Percentiles rank a stretch among this genome's conserved stretches.
Conservation (phyloP, 2,329 filamentous ascomycete species). For the Ophiostoma sp. region DNA sequence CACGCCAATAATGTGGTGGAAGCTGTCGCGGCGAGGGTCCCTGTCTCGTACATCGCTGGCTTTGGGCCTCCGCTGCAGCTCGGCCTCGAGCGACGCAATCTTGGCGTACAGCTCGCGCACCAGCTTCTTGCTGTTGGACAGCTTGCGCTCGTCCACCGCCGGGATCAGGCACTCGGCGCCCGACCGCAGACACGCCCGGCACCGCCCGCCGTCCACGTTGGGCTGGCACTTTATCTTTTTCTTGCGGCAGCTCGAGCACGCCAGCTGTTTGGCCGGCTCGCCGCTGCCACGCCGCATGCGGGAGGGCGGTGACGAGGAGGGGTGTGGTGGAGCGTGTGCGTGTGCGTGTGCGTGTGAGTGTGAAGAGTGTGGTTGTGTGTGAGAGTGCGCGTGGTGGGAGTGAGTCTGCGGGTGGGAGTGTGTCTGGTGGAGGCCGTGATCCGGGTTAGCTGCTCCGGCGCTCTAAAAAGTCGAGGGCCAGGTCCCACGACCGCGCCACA, state of each 20-base stretch:
- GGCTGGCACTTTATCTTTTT: conserved; percentile 24
- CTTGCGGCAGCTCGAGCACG: conserved; percentile 11
- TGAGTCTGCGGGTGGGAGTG: no score
- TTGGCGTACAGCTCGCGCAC: conserved; percentile 23
- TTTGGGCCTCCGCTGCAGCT: no score
- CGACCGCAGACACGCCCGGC: conserved; percentile 1
- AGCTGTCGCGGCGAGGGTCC: neutral
- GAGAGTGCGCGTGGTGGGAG: neutral
- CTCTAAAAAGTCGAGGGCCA: no score
- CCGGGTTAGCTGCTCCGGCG: no score
- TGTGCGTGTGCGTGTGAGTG: neutral
- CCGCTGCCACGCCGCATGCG: conserved; percentile 1
- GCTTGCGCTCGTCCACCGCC: conserved; percentile 20
- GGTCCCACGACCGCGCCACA: no score
- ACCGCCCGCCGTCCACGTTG: neutral
- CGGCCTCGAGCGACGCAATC: conserved; percentile 23
- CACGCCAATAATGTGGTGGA: conserved; percentile 1
- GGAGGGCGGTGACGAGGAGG: neutral
- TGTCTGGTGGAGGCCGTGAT: no score
- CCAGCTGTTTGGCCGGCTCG: conserved; percentile 24
- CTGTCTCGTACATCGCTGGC: no score
- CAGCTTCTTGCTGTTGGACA: conserved; percentile 22
- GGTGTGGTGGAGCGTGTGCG: no score
- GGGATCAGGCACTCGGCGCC: conserved; percentile 18
- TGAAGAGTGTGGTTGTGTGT: neutral